Evolutionary conservation across 169 alveolate genomes (phyloP), one percentile per base, ranked within the genome.

Genomic region (Eimeria tenella): DNA sequence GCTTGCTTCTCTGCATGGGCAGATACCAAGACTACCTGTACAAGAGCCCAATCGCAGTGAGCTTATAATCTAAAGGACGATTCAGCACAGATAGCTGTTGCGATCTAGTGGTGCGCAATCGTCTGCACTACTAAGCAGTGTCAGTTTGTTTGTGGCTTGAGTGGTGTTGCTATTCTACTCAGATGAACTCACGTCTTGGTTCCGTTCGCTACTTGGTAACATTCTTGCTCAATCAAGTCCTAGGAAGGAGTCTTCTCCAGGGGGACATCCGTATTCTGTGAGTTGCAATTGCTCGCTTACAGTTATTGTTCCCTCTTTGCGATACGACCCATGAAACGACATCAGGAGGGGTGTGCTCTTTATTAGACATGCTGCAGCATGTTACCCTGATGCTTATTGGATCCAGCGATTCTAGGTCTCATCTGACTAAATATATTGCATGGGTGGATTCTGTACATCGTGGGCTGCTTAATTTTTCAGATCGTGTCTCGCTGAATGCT

Each of bases 121-220:
- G 25, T 79, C 53, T 55, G 42, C 53, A 5, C 5, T 73, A 25
- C 55, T 55, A 25, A 9, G 71, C 23, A 21, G 25, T 81, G 49
- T 81, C 17, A 56, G 74, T 68, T 8, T 81, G 73, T 25, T 15
- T 62, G 81, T 84, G 62, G 5, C 62, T 6, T 84, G 81, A 4
- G 63, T 31, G 49, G 81, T 70, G 91, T 62, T 70, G 70, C 21
- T 55, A 23, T 60, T 62, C 50, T 53, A 56, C 58, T n/a, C 91
- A 84, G 91, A 84, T 84, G 91, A 77, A 84, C 8, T 49, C 75
- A 49, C 91, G 91, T 42, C 79, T 84, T 42, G 91, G 91, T 55
- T 58, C 91, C 81, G 91, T 84, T 21, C 91, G 91, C 75, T 84
- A 84, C 91, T 84, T 84, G 91, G 91, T 84, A 13, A 84, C 91